Evolutionary conservation across 2,329 filamentous ascomycete genomes (phyloP).

Genomic region (Phoma sp.): DNA sequence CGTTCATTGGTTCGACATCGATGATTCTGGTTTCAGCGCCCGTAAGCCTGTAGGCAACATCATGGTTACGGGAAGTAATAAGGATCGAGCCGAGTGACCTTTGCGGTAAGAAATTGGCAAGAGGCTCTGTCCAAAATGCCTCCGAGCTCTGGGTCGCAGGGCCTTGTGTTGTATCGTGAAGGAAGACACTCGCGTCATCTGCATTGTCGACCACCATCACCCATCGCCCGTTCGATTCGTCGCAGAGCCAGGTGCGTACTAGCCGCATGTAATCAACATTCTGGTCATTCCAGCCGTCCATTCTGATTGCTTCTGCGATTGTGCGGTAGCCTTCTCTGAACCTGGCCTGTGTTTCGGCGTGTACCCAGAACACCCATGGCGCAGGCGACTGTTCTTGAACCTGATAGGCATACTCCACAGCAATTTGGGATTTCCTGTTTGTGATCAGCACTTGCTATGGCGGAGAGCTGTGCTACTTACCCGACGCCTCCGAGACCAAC

Average conservation of each 20-base stretch:
- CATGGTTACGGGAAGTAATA: conserved; percentile 15
- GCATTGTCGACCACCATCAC: conserved; percentile 32
- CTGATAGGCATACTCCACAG: conserved; percentile 21
- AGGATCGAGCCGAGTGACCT: conserved; percentile 10
- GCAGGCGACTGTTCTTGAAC: conserved; percentile 9
- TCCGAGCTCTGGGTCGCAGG: not conserved
- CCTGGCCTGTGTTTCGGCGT: conserved; percentile 16
- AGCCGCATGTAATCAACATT: conserved; percentile 19
- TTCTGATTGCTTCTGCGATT: conserved; percentile 18
- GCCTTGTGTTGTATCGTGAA: not conserved
- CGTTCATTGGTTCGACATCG: conserved; percentile 16
- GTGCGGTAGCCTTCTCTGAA: conserved; percentile 18
- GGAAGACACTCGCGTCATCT: conserved; percentile 22
- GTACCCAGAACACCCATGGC: conserved; percentile 26
- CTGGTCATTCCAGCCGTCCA: conserved; percentile 17
- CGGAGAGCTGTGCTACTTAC: conserved; percentile 1
- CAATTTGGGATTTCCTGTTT: conserved; percentile 28
- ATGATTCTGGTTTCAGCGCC: conserved; percentile 6
- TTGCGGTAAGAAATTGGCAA: conserved; percentile 2
- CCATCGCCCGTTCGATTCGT: conserved; percentile 23
- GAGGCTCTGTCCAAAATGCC: not conserved
- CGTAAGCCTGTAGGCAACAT: conserved; percentile 17
- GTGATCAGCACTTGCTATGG: not conserved
- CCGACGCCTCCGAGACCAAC: conserved; percentile 32
- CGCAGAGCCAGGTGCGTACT: conserved; percentile 20